phyloP scores from a whole-genome alignment of 78 protist species.

The Chrysochromulina parva region DNA sequence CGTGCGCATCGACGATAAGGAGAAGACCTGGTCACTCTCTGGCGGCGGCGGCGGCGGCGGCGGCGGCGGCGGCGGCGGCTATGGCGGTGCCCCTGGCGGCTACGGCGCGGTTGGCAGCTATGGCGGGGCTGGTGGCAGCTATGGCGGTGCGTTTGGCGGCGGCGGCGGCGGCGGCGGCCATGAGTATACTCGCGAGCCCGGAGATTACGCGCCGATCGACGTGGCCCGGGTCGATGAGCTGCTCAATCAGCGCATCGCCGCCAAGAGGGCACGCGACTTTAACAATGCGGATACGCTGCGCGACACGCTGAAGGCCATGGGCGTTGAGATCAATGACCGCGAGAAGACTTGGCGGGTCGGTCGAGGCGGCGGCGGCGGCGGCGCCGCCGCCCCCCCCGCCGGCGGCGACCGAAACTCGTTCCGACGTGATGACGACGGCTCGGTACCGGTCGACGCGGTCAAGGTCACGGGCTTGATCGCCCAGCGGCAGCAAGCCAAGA shows the following conservation, averaged over 20 bases:
- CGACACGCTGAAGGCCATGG: neutral
- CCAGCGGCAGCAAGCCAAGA: neutral
- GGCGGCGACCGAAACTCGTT: neutral
- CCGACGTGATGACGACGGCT: neutral
- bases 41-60: neutral
- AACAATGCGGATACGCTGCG: neutral
- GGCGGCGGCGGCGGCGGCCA: neutral
- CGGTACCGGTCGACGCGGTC: neutral
- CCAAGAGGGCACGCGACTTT: neutral
- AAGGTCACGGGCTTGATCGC: neutral
- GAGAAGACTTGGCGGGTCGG: too few species aligned
- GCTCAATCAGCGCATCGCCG: neutral
- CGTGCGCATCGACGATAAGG: neutral
- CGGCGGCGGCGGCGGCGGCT: neutral
- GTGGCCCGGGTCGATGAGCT: neutral
- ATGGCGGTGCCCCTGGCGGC: neutral
- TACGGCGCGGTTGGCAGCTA: neutral
- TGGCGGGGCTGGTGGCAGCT: neutral
- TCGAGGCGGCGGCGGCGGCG: neutral
- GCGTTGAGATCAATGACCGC: neutral
- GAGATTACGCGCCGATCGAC: too few species aligned
- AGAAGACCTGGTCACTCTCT: neutral
- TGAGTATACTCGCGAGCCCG: too few species aligned
- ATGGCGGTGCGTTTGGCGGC: neutral
- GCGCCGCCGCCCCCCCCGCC: neutral